These are phyloP conservation scores for Lantana camara DNA, from an alignment of 257 asterid species.

Conservation along the genomic window DNA sequence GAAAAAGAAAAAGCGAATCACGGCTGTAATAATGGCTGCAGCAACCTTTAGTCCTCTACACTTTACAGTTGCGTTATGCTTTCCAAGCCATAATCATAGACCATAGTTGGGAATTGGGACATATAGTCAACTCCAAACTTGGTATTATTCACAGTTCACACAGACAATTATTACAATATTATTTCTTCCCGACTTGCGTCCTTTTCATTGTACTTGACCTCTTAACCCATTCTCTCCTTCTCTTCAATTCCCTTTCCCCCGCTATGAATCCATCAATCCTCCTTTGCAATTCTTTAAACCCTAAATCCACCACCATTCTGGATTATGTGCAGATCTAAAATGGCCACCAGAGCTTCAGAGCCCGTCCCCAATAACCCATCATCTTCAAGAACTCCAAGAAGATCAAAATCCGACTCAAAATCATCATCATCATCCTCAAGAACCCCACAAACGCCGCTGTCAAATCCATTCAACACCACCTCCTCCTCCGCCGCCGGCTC, in stretches of 20 bases:
- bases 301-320: not conserved
- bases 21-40: too few relatives aligned
- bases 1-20: too few relatives aligned
- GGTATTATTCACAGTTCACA: not conserved
- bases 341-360: conserved; percentile 43
- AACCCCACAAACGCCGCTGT: conserved; percentile 22
- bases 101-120: not conserved
- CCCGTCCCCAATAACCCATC: conserved; percentile 27
- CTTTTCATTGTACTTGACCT: conserved; percentile 9
- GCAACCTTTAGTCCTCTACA: too few relatives aligned
- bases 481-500: conserved; percentile 26
- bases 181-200: conserved; percentile 23
- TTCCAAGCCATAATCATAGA: not conserved
- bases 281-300: not conserved
- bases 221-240: not conserved
- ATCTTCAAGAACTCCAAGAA: conserved; percentile 18
- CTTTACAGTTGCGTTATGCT: not conserved
- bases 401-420: conserved; percentile 23
- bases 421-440: conserved; percentile 21
- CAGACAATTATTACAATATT: too few relatives aligned
- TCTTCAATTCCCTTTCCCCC: not conserved
- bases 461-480: conserved; percentile 30
- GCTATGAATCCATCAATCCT: conserved; percentile 25
- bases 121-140: not conserved
- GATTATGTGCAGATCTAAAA: conserved; percentile 56